Evolutionary conservation across 441 rosid species (phyloP).

Genomic region (Pelargonium citronellum): DNA sequence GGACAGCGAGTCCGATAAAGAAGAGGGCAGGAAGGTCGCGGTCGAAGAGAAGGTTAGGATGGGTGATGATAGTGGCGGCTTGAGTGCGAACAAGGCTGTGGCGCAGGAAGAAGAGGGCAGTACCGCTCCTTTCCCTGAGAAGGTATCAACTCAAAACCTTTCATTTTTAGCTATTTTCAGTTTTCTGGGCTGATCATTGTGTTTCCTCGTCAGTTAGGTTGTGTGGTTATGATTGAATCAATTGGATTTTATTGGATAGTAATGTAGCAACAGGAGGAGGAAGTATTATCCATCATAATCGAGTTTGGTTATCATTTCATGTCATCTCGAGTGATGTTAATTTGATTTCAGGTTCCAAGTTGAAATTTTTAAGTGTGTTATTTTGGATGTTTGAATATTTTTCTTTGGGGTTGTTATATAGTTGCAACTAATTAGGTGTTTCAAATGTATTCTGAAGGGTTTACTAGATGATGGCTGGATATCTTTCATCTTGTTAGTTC

Average conservation of each 20-base stretch:
- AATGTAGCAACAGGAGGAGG: no score
- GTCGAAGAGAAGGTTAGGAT: slow-evolving; percentile 35
- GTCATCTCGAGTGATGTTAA: no score
- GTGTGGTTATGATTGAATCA: neutral
- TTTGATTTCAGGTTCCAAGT: no score
- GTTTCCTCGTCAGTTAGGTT: neutral
- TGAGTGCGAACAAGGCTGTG: slow-evolving; percentile 71
- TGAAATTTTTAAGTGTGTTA: no score
- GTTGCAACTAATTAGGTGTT: neutral
- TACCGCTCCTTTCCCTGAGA: slow-evolving; percentile 89
- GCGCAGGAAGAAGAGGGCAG: slow-evolving; percentile 54
- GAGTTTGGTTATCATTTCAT: no score
- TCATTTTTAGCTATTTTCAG: neutral
- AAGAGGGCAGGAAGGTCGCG: slow-evolving; percentile 21
- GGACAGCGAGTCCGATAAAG: neutral
- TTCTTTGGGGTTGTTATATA: no score
- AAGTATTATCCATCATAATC: no score
- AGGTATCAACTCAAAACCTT: slow-evolving; percentile 30
- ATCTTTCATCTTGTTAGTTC: no score
- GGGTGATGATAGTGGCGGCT: slow-evolving; percentile 83
- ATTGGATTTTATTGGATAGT: no score
- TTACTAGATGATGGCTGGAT: neutral
- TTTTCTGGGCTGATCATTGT: neutral
- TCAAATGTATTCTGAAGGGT: neutral
- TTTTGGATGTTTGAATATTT: no score